phyloP scores from a whole-genome alignment of 345 rosid species.

The Syzygium aromaticum region DNA sequence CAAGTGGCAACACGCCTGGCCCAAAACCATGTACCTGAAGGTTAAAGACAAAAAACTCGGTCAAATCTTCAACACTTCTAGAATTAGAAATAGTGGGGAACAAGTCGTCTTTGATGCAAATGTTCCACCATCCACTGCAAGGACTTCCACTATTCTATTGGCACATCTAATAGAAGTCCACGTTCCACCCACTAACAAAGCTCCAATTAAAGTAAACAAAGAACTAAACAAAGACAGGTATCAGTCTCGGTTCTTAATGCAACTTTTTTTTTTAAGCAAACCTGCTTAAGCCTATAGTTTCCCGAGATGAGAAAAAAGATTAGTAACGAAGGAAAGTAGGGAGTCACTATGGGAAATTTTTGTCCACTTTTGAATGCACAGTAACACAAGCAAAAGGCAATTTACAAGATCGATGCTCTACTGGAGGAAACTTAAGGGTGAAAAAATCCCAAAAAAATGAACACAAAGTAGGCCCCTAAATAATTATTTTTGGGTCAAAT shows the following conservation, averaged over 20 bases:
- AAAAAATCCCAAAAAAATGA: neutral
- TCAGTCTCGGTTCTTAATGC: neutral
- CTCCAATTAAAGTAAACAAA: neutral
- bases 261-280: neutral
- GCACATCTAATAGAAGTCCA: neutral
- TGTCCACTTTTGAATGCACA: neutral
- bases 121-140: neutral
- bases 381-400: neutral
- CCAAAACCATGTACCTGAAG: constrained; percentile 65
- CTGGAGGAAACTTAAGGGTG: neutral
- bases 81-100: neutral
- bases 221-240: neutral
- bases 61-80: neutral
- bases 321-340: neutral
- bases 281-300: neutral
- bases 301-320: neutral
- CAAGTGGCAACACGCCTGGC: constrained; percentile 87
- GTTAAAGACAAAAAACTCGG: neutral
- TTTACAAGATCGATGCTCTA: neutral
- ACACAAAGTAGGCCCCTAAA: neutral
- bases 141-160: neutral
- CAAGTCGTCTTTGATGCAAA: neutral
- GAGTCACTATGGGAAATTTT: neutral
- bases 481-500: neutral
- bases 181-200: neutral